Conservation (phyloP, 78 protist genomes). For the Dictyostelium discoideum region DNA sequence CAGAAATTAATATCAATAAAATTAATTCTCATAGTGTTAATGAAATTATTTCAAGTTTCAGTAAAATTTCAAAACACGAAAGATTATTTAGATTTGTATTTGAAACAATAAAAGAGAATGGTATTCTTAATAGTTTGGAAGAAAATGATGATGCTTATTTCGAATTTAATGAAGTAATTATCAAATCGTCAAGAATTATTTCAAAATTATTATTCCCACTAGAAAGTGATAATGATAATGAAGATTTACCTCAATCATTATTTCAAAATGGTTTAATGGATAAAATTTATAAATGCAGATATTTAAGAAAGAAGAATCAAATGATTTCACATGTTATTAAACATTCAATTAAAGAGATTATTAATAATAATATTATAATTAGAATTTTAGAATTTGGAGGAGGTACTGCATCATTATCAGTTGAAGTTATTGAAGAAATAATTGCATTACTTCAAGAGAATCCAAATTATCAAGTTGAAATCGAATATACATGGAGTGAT, state of each 20-base stretch:
- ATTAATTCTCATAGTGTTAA: neutral
- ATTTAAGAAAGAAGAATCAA: neutral
- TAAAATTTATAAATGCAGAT: neutral
- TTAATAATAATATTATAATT: neutral
- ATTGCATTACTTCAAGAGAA: neutral
- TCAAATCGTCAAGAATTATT: neutral
- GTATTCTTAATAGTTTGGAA: neutral
- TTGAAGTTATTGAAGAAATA: neutral
- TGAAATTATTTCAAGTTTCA: neutral
- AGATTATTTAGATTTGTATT: neutral
- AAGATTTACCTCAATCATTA: neutral
- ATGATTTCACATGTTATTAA: neutral
- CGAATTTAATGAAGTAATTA: neutral
- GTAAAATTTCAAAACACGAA: neutral
- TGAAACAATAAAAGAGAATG: neutral
- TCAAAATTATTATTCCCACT: neutral
- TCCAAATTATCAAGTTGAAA: neutral
- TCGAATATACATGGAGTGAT: constrained; percentile 28
- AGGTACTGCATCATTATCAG: neutral
- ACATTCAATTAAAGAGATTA: neutral
- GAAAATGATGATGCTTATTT: neutral
- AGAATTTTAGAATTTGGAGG: constrained; percentile 28
- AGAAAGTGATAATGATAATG: neutral
- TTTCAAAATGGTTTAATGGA: neutral
- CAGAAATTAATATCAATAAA: neutral